Evolutionary conservation across 1,284 basidiomycete genomes (phyloP).

Genomic region (Uromyces viciae-fabae): DNA sequence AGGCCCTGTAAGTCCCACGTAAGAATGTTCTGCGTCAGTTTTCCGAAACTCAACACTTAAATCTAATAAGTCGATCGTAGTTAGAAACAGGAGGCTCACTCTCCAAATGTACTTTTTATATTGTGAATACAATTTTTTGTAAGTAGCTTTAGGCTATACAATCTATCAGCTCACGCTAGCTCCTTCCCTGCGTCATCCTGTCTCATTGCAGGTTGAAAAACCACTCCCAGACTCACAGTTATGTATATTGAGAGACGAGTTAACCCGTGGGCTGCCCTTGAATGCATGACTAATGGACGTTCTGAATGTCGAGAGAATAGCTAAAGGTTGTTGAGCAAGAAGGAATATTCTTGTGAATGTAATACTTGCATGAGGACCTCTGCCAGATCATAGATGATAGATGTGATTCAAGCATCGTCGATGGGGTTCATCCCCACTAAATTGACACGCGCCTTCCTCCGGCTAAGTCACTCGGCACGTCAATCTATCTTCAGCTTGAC

Average conservation of each 20-base stretch:
- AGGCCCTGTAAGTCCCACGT: not conserved
- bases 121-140: slow-evolving; percentile 2
- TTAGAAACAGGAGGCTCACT: slow-evolving; percentile 6
- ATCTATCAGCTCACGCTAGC: slow-evolving; percentile 5
- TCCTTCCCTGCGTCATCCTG: slow-evolving; percentile 20
- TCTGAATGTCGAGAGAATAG: not conserved
- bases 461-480: too few relatives aligned
- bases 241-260: not conserved
- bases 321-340: slow-evolving; percentile 3
- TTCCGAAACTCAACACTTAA: not conserved
- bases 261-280: not conserved
- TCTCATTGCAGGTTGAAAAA: not conserved
- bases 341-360: not conserved
- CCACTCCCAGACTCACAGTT: not conserved
- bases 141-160: slow-evolving; percentile 7
- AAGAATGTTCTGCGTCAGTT: slow-evolving; percentile 1
- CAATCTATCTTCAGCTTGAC: too few relatives aligned
- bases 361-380: not conserved
- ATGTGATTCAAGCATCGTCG: not conserved
- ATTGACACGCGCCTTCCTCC: too few relatives aligned
- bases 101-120: not conserved
- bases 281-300: not conserved
- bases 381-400: slow-evolving; percentile 1
- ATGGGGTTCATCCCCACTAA: too few relatives aligned
- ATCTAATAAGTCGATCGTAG: slow-evolving; percentile 2